Percentiles rank a stretch among this genome's conserved stretches.
Evolutionary conservation across 2,329 filamentous ascomycete genomes (phyloP).

Genomic region (Thermoascus crustaceus): DNA sequence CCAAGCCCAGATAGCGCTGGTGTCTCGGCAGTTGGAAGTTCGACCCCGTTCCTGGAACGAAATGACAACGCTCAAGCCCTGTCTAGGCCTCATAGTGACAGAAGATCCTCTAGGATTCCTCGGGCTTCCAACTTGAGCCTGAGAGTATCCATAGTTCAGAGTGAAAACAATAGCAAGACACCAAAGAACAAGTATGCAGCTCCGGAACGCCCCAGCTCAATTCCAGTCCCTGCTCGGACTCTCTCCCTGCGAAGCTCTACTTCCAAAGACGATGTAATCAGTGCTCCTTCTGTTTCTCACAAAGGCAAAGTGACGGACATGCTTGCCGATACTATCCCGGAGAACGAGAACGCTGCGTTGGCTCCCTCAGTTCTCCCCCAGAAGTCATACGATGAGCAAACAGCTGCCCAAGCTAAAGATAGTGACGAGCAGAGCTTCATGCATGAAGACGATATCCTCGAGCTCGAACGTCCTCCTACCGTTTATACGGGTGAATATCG

Average conservation of each 20-base stretch:
- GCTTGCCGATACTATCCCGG: slow-evolving; percentile 9
- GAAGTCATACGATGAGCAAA: not conserved
- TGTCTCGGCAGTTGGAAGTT: no score
- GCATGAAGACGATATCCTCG: not conserved
- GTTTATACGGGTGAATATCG: not conserved
- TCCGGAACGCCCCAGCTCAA: not conserved
- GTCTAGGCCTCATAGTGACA: no score
- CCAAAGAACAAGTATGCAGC: not conserved
- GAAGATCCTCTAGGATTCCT: no score
- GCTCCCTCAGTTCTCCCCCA: not conserved
- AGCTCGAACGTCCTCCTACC: not conserved
- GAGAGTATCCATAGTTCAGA: not conserved
- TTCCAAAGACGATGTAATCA: not conserved
- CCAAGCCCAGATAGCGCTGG: no score
- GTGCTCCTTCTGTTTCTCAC: not conserved
- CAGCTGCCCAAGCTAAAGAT: not conserved
- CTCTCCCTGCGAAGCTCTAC: no score
- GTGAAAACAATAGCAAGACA: not conserved
- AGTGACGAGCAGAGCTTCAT: not conserved
- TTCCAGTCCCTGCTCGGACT: not conserved
- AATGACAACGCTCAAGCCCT: no score
- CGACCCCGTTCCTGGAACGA: no score
- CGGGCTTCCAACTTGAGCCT: not conserved
- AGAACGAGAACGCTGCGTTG: not conserved
- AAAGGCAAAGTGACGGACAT: slow-evolving; percentile 11